Evolutionary conservation across 352 stramenopile genomes (phyloP).

Genomic region (Phytophthora macrochlamydospora): DNA sequence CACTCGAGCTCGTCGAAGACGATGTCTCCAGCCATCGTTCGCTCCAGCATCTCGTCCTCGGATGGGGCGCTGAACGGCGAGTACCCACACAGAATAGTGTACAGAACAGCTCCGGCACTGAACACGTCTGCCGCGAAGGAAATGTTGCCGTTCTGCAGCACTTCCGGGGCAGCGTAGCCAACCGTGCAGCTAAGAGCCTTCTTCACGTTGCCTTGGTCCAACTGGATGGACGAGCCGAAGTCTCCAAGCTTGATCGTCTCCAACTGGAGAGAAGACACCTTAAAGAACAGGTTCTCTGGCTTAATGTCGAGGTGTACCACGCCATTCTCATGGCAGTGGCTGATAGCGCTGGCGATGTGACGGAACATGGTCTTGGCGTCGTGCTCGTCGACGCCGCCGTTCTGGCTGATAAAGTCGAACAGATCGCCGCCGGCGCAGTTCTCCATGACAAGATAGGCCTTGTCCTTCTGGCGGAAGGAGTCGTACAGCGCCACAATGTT

Average conservation of each 20-base stretch:
- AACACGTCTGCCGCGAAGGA: constrained; percentile 78
- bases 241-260: constrained; percentile 72
- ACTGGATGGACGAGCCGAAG: constrained; percentile 65
- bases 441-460: constrained; percentile 67
- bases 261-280: constrained; percentile 44
- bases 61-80: constrained; percentile 65
- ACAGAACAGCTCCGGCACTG: constrained; percentile 73
- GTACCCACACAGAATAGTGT: constrained; percentile 68
- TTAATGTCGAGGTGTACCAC: constrained; percentile 84
- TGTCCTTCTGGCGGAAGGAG: constrained; percentile 66
- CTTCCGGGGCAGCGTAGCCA: constrained; percentile 77
- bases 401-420: constrained; percentile 61
- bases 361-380: constrained; percentile 57
- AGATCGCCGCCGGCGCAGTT: constrained; percentile 69
- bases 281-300: constrained; percentile 82
- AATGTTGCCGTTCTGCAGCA: constrained; percentile 54
- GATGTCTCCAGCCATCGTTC: constrained; percentile 52
- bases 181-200: constrained; percentile 66
- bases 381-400: constrained; percentile 55
- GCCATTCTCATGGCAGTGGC: constrained; percentile 59
- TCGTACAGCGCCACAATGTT: constrained; percentile 73
- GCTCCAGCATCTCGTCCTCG: constrained; percentile 67
- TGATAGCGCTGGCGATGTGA: constrained; percentile 54
- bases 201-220: constrained; percentile 45
- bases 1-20: constrained; percentile 66